phyloP scores from a whole-genome alignment of 371 early-diverging fungal species.

The Amoeboaphelidium protococcarum region DNA sequence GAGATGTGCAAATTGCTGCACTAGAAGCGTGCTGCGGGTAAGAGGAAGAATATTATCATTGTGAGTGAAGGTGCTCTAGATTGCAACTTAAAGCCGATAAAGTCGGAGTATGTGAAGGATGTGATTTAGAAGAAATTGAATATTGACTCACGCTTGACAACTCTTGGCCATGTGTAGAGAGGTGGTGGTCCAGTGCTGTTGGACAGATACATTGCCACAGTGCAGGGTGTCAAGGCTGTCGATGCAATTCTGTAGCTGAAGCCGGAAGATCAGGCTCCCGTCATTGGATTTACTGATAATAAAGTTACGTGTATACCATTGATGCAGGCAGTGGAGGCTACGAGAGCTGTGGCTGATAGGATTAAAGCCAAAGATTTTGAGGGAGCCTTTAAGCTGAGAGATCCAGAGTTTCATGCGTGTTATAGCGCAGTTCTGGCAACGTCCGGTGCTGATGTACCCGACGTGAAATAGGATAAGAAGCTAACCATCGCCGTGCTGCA shows the following conservation, averaged over 20 bases:
- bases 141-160: conserved; percentile 84
- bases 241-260: conserved; percentile 68
- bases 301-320: conserved; percentile 53
- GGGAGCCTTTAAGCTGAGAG: conserved; percentile 67
- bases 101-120: conserved; percentile 52
- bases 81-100: conserved; percentile 60
- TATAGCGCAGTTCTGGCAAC: conserved; percentile 26
- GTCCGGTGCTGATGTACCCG: not conserved
- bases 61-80: conserved; percentile 96
- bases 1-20: conserved; percentile 39
- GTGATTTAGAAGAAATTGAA: conserved; percentile 43
- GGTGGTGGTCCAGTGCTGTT: conserved; percentile 86
- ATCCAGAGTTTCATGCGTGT: conserved; percentile 55
- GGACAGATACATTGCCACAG: conserved; percentile 79
- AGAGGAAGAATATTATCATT: conserved; percentile 76
- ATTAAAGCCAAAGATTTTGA: conserved; percentile 58
- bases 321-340: conserved; percentile 72
- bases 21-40: conserved; percentile 48
- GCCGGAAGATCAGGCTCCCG: conserved; percentile 54
- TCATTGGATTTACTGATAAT: conserved; percentile 76
- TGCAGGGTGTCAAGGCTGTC: conserved; percentile 87
- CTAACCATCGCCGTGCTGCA: conserved; percentile 78
- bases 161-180: conserved; percentile 93
- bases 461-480: conserved; percentile 4
- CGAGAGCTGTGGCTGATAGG: conserved; percentile 59